Conservation (phyloP, 2,329 filamentous ascomycete genomes). For the Pseudogymnoascus sp. region DNA sequence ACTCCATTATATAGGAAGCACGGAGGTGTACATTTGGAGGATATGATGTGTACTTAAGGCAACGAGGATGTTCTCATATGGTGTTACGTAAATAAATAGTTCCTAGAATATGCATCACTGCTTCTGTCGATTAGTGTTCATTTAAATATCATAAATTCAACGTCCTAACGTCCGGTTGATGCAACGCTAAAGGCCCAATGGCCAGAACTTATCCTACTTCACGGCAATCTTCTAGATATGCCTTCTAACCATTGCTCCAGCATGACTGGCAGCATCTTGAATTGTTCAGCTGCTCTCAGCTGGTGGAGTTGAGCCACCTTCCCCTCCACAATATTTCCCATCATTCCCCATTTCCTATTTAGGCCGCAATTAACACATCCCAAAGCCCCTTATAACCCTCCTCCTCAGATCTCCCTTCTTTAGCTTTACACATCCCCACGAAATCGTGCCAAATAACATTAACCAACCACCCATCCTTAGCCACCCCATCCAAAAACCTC, state of each 20-base stretch:
- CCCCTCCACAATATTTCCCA: not conserved
- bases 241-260: not conserved
- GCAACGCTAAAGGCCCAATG: not conserved
- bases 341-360: not conserved
- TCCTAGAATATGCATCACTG: not conserved
- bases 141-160: not conserved
- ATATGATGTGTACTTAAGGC: not conserved
- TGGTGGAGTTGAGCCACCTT: slow-evolving; percentile 7
- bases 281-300: not conserved
- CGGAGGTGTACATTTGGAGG: not conserved
- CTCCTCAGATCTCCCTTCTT: slow-evolving; percentile 23
- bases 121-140: not conserved
- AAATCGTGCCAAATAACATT: slow-evolving; percentile 82
- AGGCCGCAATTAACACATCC: slow-evolving; percentile 46
- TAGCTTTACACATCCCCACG: slow-evolving; percentile 39
- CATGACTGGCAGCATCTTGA: not conserved
- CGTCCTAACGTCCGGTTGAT: slow-evolving; percentile 1
- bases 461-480: slow-evolving; percentile 74
- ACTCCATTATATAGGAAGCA: not conserved
- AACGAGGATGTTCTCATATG: not conserved
- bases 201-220: not conserved
- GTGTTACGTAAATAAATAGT: not conserved
- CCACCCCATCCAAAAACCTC: slow-evolving; percentile 57
- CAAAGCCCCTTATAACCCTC: slow-evolving; percentile 49
- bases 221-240: not conserved